Conservation (phyloP, 306 rosid genomes). For the Corylus avellana region DNA sequence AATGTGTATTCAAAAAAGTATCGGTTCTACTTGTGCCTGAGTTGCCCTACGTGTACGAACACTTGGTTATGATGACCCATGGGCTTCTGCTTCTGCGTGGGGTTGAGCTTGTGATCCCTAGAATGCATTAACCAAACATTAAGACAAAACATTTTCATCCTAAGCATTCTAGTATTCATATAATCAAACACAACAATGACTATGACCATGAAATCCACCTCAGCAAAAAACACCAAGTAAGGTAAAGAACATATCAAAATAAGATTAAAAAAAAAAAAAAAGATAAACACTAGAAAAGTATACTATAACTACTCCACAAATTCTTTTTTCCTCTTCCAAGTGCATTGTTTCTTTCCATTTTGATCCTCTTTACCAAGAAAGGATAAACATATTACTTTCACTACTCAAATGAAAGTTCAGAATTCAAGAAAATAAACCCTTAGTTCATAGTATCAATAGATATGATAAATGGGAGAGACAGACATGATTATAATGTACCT, state of each 20-base stretch:
- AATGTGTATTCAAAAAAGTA: too few species aligned
- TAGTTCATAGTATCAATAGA: not conserved
- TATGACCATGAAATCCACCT: conserved; percentile 15
- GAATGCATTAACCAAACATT: too few species aligned
- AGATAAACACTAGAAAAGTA: too few species aligned
- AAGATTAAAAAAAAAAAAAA: not conserved
- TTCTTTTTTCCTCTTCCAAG: not conserved
- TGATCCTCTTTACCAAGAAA: not conserved
- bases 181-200: too few species aligned
- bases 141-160: too few species aligned
- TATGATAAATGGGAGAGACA: conserved; percentile 3
- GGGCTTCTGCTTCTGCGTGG: too few species aligned
- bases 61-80: too few species aligned
- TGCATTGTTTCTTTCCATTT: not conserved
- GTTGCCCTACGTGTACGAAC: too few species aligned
- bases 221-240: not conserved
- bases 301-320: not conserved
- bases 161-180: too few species aligned
- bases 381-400: conserved; percentile 16
- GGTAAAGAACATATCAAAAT: not conserved
- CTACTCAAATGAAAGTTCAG: not conserved
- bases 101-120: too few species aligned
- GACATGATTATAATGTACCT: not conserved
- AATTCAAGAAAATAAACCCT: not conserved
- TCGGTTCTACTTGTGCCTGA: too few species aligned